Evolutionary conservation across 768 basidiomycete genomes (phyloP), one percentile per base, ranked within the genome.

Genomic region (Chlorophyllum brunneum): DNA sequence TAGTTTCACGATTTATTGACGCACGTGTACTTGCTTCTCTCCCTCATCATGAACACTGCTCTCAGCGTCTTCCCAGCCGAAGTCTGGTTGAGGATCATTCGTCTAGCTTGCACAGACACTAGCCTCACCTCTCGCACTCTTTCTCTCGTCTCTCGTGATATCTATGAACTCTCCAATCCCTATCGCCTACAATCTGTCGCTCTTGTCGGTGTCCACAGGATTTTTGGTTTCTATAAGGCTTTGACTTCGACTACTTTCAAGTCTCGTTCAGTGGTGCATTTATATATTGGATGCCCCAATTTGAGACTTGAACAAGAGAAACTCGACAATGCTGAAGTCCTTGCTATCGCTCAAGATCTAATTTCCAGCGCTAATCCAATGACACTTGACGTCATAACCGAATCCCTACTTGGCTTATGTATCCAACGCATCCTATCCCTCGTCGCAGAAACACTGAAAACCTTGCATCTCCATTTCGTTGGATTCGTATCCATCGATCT

Each of bases 41-140:
- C 15, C 23, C 18, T 13, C 15, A 47, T 22, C 16, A 20, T 34
- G 41, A 47, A n/a, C 3, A 10, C 34, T 10, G 27, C 43, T 18
- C 34, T 30, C 24, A 24, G 30, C 31, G 27, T 27, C n/a, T 27
- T 70, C 41, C 77, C 77, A 11, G 62, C 68, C 30, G 77, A 79
- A 60, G 61, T 79, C 13, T 70, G 72, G 47, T 65, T 70, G 7
- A 69, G 71, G 50, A 75, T 79, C 43, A 73, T 67, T 54, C 63
- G 71, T 41, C 57, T 75, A 0, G 70, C 70, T 8, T 76, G 75
- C 56, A 48, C 61, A 7, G 71, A 73, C 52, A 72, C 71, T 30
- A 74, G 74, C 0, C 29, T 51, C 15, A 67, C 73, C 0, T 67
- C 70, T 42, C 67, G 64, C 31, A 59, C 71, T 0, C 63, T 80